These are phyloP conservation scores for Pichia sp. DNA, from an alignment of 1,139 yeast species.

Conservation along the genomic window DNA sequence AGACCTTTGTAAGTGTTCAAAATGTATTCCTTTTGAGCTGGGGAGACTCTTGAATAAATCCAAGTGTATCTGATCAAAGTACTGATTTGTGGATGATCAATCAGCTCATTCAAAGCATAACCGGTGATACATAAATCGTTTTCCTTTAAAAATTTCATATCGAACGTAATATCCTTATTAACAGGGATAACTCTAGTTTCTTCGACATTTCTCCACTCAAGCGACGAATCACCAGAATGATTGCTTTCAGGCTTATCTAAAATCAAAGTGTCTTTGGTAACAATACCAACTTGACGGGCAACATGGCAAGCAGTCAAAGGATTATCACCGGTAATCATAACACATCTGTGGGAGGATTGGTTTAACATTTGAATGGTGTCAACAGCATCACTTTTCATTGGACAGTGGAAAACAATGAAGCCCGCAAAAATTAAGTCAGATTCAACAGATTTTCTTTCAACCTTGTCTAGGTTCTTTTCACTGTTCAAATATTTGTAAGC, in stretches of 20 bases:
- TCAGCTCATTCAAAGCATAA: constrained; percentile 68
- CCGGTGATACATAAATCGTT: constrained; percentile 94
- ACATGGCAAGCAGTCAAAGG: constrained; percentile 98
- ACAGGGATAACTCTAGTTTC: constrained; percentile 73
- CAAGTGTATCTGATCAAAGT: constrained; percentile 82
- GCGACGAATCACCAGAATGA: constrained; percentile 48
- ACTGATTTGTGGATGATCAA: constrained; percentile 58
- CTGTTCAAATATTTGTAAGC: constrained; percentile 69
- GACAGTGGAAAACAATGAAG: constrained; percentile 94
- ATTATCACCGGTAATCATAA: constrained; percentile 99
- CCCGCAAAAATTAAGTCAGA: constrained; percentile 77
- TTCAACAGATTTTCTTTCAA: constrained; percentile 75
- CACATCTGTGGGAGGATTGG: constrained; percentile 90
- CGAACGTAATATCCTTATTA: constrained; percentile 51
- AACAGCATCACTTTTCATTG: constrained; percentile 88
- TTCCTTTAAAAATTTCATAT: constrained; percentile 52
- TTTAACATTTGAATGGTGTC: constrained; percentile 88
- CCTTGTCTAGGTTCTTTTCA: constrained; percentile 47
- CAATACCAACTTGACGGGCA: constrained; percentile 87
- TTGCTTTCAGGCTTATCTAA: constrained; percentile 74
- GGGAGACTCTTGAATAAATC: constrained; percentile 98
- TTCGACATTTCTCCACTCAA: constrained; percentile 82
- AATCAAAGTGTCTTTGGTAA: constrained; percentile 76
- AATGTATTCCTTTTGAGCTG: constrained; percentile 89
- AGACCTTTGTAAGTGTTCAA: constrained; percentile 77